Conservation (phyloP, 2,329 filamentous ascomycete species). For the Fusarium sp. region DNA sequence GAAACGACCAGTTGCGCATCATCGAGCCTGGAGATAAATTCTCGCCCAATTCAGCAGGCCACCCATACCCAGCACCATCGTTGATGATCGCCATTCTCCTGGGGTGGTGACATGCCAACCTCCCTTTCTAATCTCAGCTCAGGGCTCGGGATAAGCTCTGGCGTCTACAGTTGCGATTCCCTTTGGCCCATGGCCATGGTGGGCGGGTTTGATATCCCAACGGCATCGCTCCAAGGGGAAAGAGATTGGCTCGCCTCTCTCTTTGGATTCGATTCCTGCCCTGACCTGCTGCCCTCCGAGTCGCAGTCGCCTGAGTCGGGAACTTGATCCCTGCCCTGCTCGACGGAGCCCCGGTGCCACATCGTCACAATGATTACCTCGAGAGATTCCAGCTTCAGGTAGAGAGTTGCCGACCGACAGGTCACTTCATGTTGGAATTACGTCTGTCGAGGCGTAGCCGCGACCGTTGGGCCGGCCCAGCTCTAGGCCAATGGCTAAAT, state of each 20-base stretch:
- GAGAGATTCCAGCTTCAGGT: constrained; percentile 18
- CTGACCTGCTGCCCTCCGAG: neutral
- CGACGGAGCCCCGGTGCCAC: constrained; percentile 2
- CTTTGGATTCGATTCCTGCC: neutral
- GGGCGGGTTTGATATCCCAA: constrained; percentile 4
- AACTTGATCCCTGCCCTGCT: constrained; percentile 2
- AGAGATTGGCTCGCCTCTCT: constrained; percentile 1
- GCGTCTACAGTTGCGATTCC: neutral
- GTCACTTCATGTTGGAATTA: constrained; percentile 20
- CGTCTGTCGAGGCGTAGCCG: constrained; percentile 24
- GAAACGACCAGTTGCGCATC: constrained; percentile 28
- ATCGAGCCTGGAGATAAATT: constrained; percentile 4
- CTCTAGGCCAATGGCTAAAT: constrained; percentile 37
- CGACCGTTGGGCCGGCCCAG: constrained; percentile 30
- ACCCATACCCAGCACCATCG: constrained; percentile 3
- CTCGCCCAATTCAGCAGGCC: constrained; percentile 1
- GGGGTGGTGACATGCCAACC: constrained; percentile 25
- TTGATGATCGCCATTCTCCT: constrained; percentile 19
- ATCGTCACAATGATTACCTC: constrained; percentile 12
- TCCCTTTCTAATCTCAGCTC: constrained; percentile 32
- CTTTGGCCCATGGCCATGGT: constrained; percentile 6
- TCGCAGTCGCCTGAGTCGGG: neutral
- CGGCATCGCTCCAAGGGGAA: constrained; percentile 18
- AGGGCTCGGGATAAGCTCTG: constrained; percentile 14
- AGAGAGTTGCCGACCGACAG: constrained; percentile 14